A percentile compares a stretch with the other conserved stretches of the same genome.
Conservation (phyloP, 2,329 filamentous ascomycete species). For the Trichoderma guizhouense region DNA sequence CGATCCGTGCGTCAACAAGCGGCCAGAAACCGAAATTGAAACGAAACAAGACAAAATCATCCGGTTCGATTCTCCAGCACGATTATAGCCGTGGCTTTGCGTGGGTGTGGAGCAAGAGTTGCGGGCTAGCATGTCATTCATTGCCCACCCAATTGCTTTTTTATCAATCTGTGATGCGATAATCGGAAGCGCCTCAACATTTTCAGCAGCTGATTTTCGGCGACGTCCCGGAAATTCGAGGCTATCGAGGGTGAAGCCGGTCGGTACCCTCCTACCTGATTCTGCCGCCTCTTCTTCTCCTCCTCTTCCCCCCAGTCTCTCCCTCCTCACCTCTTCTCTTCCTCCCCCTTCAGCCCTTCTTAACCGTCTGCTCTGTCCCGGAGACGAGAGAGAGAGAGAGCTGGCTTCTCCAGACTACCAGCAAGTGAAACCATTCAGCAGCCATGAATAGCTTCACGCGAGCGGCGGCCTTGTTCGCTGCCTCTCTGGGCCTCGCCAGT, state of each 20-base stretch:
- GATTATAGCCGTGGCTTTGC: not conserved
- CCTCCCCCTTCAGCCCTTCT: not conserved
- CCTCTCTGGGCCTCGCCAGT: constrained; percentile 20
- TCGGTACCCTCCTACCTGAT: not conserved
- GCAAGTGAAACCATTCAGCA: not conserved
- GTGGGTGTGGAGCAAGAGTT: not conserved
- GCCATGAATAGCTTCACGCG: constrained; percentile 22
- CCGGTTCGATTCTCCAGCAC: not conserved
- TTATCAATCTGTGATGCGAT: constrained; percentile 17
- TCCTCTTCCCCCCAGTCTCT: not conserved
- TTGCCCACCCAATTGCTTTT: not conserved
- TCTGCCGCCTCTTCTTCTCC: not conserved
- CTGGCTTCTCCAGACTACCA: not conserved
- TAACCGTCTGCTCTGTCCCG: not conserved
- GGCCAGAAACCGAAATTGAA: not conserved
- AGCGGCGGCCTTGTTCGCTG: constrained; percentile 19
- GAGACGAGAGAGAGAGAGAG: not conserved
- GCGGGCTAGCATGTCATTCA: not conserved
- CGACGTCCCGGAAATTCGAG: not conserved
- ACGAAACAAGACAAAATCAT: constrained; percentile 2
- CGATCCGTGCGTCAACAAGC: not conserved
- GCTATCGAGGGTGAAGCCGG: not conserved
- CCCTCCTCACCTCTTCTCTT: not conserved
- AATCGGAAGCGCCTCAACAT: constrained; percentile 1
- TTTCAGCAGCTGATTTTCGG: not conserved